Percentiles rank a stretch among this genome's conserved stretches.
These are phyloP conservation scores for Cystoderma amianthinum DNA, from an alignment of 768 basidiomycete species.

Conservation along the genomic window DNA sequence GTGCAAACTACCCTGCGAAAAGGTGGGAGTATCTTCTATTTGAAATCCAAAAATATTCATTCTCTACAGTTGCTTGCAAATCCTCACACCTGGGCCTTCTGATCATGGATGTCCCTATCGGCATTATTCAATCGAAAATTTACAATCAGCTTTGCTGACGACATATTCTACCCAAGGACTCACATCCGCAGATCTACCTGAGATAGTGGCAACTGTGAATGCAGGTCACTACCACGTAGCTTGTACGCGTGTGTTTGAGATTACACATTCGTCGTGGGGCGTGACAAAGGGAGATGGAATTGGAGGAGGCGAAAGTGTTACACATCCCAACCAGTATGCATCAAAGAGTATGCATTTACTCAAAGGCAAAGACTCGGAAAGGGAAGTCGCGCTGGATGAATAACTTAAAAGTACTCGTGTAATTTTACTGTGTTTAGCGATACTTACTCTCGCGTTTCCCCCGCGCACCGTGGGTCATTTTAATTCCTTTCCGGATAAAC, in stretches of 20 bases:
- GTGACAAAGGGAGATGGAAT: conserved; percentile 89
- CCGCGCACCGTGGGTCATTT: too few relatives aligned
- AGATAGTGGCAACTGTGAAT: conserved; percentile 78
- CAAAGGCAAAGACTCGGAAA: conserved; percentile 29
- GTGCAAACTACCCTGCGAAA: conserved; percentile 91
- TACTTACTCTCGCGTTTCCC: too few relatives aligned
- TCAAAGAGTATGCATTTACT: conserved; percentile 66
- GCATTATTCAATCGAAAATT: conserved; percentile 78
- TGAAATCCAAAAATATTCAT: background rate
- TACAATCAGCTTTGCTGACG: conserved; percentile 69
- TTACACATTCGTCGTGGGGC: conserved; percentile 68
- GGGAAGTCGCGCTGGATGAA: conserved; percentile 38
- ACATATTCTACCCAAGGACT: conserved; percentile 61
- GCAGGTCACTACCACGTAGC: conserved; percentile 87
- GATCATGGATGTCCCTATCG: conserved; percentile 93
- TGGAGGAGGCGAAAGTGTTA: conserved; percentile 79
- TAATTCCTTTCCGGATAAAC: too few relatives aligned
- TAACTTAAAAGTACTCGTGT: background rate
- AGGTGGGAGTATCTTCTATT: conserved; percentile 39
- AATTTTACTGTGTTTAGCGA: too few relatives aligned
- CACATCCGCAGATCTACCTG: conserved; percentile 63
- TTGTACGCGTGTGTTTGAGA: conserved; percentile 94
- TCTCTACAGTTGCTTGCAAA: conserved; percentile 73
- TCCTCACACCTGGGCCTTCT: conserved; percentile 54
- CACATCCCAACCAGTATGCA: conserved; percentile 90